Conservation (phyloP, 306 rosid genomes). For the Cucurbita pepo region DNA sequence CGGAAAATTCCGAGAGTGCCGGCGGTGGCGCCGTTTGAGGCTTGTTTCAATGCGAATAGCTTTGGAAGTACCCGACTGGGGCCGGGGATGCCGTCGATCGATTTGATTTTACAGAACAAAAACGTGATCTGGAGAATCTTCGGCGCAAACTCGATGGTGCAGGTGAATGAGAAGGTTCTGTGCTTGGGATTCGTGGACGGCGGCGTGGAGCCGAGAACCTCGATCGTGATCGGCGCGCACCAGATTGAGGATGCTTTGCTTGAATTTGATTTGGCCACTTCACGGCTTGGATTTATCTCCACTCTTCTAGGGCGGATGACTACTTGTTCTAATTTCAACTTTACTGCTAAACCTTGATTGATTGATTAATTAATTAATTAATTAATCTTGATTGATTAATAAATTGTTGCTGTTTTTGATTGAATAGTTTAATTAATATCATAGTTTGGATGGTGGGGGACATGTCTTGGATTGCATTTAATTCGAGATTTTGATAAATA, state of each 20-base stretch:
- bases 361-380: neutral
- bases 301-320: slow-evolving; percentile 12
- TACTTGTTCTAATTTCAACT: slow-evolving; percentile 45
- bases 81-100: slow-evolving; percentile 25
- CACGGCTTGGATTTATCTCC: slow-evolving; percentile 40
- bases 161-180: slow-evolving; percentile 13
- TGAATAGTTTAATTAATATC: no score
- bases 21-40: slow-evolving; percentile 36
- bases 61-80: slow-evolving; percentile 19
- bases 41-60: slow-evolving; percentile 17
- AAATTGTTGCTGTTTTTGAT: no score
- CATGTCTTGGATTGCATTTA: neutral
- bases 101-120: slow-evolving; percentile 32
- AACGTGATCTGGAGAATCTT: slow-evolving; percentile 26
- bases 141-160: slow-evolving; percentile 51
- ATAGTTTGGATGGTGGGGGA: neutral
- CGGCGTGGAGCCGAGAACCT: slow-evolving; percentile 23
- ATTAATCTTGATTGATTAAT: neutral
- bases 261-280: slow-evolving; percentile 31
- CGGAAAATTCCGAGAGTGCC: slow-evolving; percentile 10
- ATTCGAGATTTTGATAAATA: no score
- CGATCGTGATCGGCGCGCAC: slow-evolving; percentile 42
- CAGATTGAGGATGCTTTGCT: slow-evolving; percentile 42
- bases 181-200: slow-evolving; percentile 52
- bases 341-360: slow-evolving; percentile 24